Conservation (phyloP, 257 asterid genomes). For the Phtheirospermum japonicum region DNA sequence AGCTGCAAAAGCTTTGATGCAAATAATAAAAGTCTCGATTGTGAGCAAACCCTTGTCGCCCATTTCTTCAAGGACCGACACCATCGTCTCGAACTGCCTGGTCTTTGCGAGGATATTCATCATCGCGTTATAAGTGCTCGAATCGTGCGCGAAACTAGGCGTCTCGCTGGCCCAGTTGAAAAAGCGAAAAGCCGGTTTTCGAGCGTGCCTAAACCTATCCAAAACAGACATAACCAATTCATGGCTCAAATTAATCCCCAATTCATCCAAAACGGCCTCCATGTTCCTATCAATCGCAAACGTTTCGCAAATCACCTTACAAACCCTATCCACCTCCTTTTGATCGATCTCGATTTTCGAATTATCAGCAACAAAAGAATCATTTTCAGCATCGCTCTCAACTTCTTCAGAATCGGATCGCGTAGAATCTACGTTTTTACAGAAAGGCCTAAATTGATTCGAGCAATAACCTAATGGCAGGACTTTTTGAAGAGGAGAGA, state of each 20-base stretch:
- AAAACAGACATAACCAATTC: conserved; percentile 73
- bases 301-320: conserved; percentile 71
- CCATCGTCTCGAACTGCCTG: conserved; percentile 95
- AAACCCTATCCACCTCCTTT: conserved; percentile 65
- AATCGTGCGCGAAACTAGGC: conserved; percentile 59
- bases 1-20: conserved; percentile 71
- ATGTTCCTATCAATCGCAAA: conserved; percentile 76
- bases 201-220: conserved; percentile 73
- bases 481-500: conserved; percentile 56
- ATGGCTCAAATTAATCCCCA: conserved; percentile 53
- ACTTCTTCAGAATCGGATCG: conserved; percentile 39
- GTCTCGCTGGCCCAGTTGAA: conserved; percentile 69
- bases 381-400: conserved; percentile 38
- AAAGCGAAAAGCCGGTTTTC: conserved; percentile 85
- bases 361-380: conserved; percentile 20
- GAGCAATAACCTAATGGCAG: conserved; percentile 38
- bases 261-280: conserved; percentile 87
- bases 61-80: conserved; percentile 76
- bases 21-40: conserved; percentile 56
- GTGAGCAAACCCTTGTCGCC: conserved; percentile 73
- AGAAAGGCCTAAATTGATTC: conserved; percentile 37
- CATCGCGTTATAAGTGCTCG: conserved; percentile 67
- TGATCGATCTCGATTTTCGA: conserved; percentile 42
- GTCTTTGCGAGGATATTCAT: conserved; percentile 70
- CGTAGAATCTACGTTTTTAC: conserved; percentile 34